These are phyloP conservation scores for Ramalina intermedia DNA, from an alignment of 495 filamentous ascomycete species.

Conservation along the genomic window DNA sequence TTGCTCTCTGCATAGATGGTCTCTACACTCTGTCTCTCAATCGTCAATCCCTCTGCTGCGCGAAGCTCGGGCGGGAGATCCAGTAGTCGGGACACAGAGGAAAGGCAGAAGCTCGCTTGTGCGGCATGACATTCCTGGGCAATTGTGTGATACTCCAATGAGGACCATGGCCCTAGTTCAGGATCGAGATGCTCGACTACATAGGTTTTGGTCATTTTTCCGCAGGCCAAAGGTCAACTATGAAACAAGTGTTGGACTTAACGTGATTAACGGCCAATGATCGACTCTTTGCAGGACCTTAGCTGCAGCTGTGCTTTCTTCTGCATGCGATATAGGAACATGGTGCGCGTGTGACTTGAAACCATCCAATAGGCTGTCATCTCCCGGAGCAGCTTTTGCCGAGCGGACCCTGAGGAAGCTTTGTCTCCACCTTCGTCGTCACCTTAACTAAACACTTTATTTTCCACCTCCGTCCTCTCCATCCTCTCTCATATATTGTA, in stretches of 20 bases:
- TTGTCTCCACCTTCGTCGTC: not conserved
- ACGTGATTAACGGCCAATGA: not conserved
- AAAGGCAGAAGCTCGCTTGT: constrained; percentile 63
- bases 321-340: not conserved
- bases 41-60: constrained; percentile 41
- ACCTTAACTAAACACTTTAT: not conserved
- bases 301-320: no score
- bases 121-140: constrained; percentile 58
- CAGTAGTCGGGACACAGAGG: constrained; percentile 59
- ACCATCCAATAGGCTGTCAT: not conserved
- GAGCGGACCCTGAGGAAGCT: not conserved
- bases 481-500: not conserved
- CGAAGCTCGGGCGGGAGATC: constrained; percentile 50
- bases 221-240: not conserved
- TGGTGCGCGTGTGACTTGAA: not conserved
- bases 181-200: constrained; percentile 88
- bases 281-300: not conserved
- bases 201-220: constrained; percentile 42
- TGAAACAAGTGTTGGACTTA: not conserved
- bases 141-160: constrained; percentile 78
- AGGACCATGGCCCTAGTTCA: constrained; percentile 88
- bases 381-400: not conserved
- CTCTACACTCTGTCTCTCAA: constrained; percentile 64
- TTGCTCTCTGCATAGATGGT: constrained; percentile 52
- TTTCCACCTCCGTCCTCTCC: not conserved